phyloP scores from a whole-genome alignment of 176 grass and related monocot genomes.

The Lolium perenne region DNA sequence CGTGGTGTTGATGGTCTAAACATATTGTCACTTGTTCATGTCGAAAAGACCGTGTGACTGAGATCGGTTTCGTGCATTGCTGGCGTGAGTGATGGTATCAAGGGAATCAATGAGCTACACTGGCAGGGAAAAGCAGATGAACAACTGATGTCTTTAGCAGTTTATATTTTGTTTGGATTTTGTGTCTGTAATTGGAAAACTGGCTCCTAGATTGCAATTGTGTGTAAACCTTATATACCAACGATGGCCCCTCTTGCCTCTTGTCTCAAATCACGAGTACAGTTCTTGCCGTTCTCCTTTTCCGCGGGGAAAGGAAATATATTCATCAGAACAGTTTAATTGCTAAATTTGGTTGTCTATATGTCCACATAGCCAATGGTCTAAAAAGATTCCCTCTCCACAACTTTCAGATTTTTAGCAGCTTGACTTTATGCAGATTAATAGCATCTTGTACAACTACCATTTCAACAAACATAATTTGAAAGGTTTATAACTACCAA shows the following conservation, averaged over 20 bases:
- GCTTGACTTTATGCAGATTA: too few relatives aligned
- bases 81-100: background rate
- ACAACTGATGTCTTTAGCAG: background rate
- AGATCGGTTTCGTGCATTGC: slow-evolving; percentile 1
- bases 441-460: too few relatives aligned
- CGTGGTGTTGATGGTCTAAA: background rate
- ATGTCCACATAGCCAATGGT: too few relatives aligned
- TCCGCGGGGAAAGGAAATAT: background rate
- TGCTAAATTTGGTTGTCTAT: too few relatives aligned
- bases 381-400: too few relatives aligned
- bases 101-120: background rate
- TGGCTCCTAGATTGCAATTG: background rate
- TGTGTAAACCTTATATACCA: background rate
- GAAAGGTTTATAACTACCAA: too few relatives aligned
- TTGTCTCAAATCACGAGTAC: background rate
- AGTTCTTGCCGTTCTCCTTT: background rate
- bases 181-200: background rate
- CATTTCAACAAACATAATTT: too few relatives aligned
- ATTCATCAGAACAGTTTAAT: background rate
- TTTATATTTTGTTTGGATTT: background rate
- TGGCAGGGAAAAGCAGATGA: background rate
- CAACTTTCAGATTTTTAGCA: too few relatives aligned
- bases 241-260: background rate
- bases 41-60: background rate
- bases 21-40: background rate